These are phyloP conservation scores for Terfezia boudieri DNA, from an alignment of 495 filamentous ascomycete species.

Conservation along the genomic window DNA sequence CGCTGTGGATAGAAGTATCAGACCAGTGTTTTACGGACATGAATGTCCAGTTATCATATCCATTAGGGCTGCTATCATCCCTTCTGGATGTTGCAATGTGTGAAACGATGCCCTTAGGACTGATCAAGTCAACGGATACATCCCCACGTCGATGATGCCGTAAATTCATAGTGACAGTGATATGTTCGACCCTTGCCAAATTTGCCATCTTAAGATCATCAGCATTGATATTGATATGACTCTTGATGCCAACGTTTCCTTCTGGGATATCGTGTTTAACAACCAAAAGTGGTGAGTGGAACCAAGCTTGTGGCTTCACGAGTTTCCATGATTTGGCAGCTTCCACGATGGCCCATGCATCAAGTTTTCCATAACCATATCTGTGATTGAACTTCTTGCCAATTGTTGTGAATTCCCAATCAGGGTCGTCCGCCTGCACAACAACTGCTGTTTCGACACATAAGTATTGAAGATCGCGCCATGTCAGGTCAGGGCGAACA, in stretches of 20 bases:
- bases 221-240: constrained; percentile 51
- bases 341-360: constrained; percentile 68
- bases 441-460: constrained; percentile 67
- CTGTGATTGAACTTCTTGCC: constrained; percentile 81
- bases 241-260: constrained; percentile 57
- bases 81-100: constrained; percentile 55
- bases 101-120: constrained; percentile 58
- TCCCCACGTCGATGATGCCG: constrained; percentile 71
- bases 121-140: constrained; percentile 76
- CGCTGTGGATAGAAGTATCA: constrained; percentile 12
- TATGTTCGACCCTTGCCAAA: constrained; percentile 66
- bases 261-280: constrained; percentile 73
- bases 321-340: constrained; percentile 62
- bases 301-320: constrained; percentile 97
- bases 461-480: constrained; percentile 89
- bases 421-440: constrained; percentile 46
- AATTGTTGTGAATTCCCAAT: constrained; percentile 58
- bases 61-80: constrained; percentile 36
- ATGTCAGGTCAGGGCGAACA: constrained; percentile 65
- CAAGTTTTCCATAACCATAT: constrained; percentile 87
- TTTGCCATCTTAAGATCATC: constrained; percentile 63
- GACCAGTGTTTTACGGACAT: constrained; percentile 96
- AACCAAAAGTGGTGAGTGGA: constrained; percentile 73
- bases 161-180: constrained; percentile 94
- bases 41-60: constrained; percentile 96